Conservation (phyloP, 1,139 yeast genomes). For the Candida dubliniensis region DNA sequence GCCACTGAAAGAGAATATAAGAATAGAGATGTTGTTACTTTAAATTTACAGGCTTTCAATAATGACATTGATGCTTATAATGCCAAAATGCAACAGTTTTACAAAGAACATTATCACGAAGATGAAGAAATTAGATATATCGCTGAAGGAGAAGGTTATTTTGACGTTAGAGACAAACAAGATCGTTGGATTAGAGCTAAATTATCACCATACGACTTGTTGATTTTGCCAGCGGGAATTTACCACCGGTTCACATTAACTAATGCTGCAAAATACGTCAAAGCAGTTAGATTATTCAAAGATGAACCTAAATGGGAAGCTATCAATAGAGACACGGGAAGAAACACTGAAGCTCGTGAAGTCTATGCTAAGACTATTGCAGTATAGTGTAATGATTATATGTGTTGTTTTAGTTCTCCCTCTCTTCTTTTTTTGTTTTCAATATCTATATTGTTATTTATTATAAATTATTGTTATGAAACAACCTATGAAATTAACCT, state of each 20-base stretch:
- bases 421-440: background rate
- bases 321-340: slow-evolving; percentile 53
- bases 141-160: slow-evolving; percentile 87
- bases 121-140: slow-evolving; percentile 96
- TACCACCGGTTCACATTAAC: slow-evolving; percentile 89
- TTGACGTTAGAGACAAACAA: slow-evolving; percentile 72
- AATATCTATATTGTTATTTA: background rate
- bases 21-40: slow-evolving; percentile 71
- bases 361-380: slow-evolving; percentile 29
- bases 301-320: slow-evolving; percentile 98
- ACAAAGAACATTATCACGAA: slow-evolving; percentile 89
- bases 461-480: background rate
- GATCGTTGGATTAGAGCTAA: slow-evolving; percentile 81
- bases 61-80: slow-evolving; percentile 61
- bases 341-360: slow-evolving; percentile 29
- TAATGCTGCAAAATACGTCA: slow-evolving; percentile 53
- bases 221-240: slow-evolving; percentile 85
- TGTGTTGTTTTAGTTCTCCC: background rate
- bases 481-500: slow-evolving; percentile 7
- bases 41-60: slow-evolving; percentile 63
- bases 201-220: slow-evolving; percentile 63
- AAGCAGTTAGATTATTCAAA: slow-evolving; percentile 81
- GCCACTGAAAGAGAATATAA: slow-evolving; percentile 73
- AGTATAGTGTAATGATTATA: slow-evolving; percentile 14
- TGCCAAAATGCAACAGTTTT: slow-evolving; percentile 67